Percentiles rank a stretch among this genome's conserved stretches.
These are phyloP conservation scores for Aspergillus olivimuriae DNA, from an alignment of 495 filamentous ascomycete species.

Conservation along the genomic window DNA sequence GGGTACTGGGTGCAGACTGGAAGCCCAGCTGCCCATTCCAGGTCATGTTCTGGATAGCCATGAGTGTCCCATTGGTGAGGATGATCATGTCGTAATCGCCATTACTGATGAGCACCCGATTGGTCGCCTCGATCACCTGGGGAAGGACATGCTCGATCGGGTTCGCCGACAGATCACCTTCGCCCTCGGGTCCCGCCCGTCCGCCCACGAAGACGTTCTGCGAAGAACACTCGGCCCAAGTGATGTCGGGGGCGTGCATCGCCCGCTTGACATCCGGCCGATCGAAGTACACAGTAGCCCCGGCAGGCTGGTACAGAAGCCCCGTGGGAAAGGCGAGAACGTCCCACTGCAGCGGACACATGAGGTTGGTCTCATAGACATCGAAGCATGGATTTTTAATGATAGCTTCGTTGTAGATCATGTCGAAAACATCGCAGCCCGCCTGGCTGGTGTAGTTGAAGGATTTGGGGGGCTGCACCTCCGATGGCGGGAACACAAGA, in stretches of 20 bases:
- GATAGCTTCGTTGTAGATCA: slow-evolving; percentile 39
- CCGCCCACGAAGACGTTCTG: slow-evolving; percentile 40
- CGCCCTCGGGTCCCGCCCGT: slow-evolving; percentile 25
- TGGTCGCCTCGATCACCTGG: slow-evolving; percentile 55
- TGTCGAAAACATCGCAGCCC: slow-evolving; percentile 48
- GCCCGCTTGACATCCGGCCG: slow-evolving; percentile 51
- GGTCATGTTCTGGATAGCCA: slow-evolving; percentile 63
- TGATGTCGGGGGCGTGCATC: slow-evolving; percentile 47
- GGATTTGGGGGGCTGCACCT: slow-evolving; percentile 30
- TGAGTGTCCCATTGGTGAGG: slow-evolving; percentile 54
- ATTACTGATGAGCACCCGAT: slow-evolving; percentile 53
- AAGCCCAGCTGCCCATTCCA: slow-evolving; percentile 62
- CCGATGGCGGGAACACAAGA: slow-evolving; percentile 47
- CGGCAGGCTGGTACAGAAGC: slow-evolving; percentile 32
- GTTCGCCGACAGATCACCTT: slow-evolving; percentile 36
- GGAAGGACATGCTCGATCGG: slow-evolving; percentile 47
- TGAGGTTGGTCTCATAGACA: slow-evolving; percentile 48
- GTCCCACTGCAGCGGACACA: slow-evolving; percentile 40
- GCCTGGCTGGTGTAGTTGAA: slow-evolving; percentile 24
- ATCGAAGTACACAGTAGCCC: slow-evolving; percentile 50
- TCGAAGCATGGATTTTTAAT: slow-evolving; percentile 57
- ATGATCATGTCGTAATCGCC: slow-evolving; percentile 57
- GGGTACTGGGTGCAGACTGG: slow-evolving; percentile 30
- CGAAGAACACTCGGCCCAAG: slow-evolving; percentile 37
- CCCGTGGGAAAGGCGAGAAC: slow-evolving; percentile 42